Evolutionary conservation across 441 rosid species (phyloP).

Genomic region (Gossypium laxum): DNA sequence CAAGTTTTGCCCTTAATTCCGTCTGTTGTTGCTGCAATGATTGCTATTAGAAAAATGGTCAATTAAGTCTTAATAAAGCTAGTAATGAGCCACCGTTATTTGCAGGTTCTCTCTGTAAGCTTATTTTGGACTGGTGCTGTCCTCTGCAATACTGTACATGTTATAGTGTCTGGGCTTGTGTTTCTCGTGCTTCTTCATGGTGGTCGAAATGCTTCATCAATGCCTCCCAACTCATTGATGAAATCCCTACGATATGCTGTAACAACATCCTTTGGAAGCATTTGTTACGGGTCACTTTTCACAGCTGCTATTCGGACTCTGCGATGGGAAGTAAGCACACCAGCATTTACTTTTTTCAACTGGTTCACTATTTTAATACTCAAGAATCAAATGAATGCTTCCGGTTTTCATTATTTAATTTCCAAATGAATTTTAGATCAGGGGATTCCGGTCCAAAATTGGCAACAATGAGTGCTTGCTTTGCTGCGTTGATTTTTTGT

Average conservation of each 20-base stretch:
- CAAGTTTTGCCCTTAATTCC: conserved; percentile 63
- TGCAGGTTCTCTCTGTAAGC: conserved; percentile 83
- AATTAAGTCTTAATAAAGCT: conserved; percentile 10
- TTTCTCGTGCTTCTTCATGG: conserved; percentile 83
- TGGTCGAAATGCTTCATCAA: conserved; percentile 54
- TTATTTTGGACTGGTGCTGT: conserved; percentile 98
- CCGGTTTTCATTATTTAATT: conserved; percentile 9
- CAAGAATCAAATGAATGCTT: background rate
- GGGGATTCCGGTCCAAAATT: conserved; percentile 87
- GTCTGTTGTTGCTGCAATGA: conserved; percentile 21
- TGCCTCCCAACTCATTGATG: conserved; percentile 65
- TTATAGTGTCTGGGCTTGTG: conserved; percentile 90
- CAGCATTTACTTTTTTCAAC: conserved; percentile 2
- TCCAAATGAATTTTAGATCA: conserved; percentile 41
- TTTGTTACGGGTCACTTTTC: conserved; percentile 89
- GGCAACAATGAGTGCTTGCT: conserved; percentile 91
- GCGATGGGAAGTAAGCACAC: conserved; percentile 72
- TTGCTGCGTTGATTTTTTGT: conserved; percentile 82
- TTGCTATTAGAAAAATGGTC: conserved; percentile 14
- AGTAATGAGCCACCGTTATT: conserved; percentile 19
- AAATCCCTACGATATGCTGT: conserved; percentile 63
- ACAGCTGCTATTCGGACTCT: conserved; percentile 89
- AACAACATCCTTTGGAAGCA: conserved; percentile 89
- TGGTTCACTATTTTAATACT: conserved; percentile 1
- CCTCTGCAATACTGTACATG: conserved; percentile 85